Evolutionary conservation across 129 eudicot species (phyloP).

Genomic region (Mikania micrantha): DNA sequence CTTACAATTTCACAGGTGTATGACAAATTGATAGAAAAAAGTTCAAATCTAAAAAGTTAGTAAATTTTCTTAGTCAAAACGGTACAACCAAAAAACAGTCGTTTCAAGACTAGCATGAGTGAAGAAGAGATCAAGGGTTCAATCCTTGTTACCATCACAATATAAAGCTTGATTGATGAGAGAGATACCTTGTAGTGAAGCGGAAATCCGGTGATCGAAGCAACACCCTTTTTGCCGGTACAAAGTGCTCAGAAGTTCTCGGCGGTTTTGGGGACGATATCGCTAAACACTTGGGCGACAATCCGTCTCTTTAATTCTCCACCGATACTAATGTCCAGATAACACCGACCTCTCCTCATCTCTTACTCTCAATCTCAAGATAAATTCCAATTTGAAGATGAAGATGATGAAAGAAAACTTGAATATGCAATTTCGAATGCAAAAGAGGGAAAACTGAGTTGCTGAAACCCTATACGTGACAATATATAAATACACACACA

Average conservation of each 20-base stretch:
- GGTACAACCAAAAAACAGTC: no score
- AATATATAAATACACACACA: background rate
- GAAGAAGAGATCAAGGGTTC: no score
- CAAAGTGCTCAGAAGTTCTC: constrained; percentile 83
- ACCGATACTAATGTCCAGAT: constrained; percentile 74
- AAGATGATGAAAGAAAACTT: background rate
- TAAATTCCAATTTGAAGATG: no score
- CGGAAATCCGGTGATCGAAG: constrained; percentile 60
- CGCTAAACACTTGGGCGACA: constrained; percentile 61
- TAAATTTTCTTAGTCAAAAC: no score
- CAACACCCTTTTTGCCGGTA: constrained; percentile 82
- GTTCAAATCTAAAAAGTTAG: no score
- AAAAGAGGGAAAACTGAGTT: constrained; percentile 1
- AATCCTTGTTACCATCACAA: background rate
- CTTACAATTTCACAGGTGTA: no score
- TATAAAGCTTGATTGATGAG: background rate
- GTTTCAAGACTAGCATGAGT: no score
- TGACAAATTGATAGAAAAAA: no score
- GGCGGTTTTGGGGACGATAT: constrained; percentile 80
- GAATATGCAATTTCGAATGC: background rate
- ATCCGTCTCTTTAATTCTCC: constrained; percentile 88
- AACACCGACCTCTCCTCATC: constrained; percentile 58
- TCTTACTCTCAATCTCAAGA: constrained; percentile 15
- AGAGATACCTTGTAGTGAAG: constrained; percentile 85
- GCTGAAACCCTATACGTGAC: constrained; percentile 4